Percentiles rank a stretch among this genome's conserved stretches.
Conservation (phyloP, 148 eudicot genomes). For the Suaeda aralocaspica region DNA sequence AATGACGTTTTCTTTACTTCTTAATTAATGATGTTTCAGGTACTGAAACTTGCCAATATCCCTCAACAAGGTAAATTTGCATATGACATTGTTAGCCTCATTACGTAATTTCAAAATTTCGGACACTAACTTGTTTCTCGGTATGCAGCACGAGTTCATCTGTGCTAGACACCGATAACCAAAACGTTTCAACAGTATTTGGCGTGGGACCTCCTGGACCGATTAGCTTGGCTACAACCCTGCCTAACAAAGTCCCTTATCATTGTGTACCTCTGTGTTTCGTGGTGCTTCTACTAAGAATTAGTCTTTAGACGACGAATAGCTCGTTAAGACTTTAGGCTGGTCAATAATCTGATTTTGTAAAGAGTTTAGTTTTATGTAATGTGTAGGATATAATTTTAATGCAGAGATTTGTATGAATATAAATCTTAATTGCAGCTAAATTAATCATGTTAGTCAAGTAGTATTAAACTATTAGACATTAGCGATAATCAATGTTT, state of each 20-base stretch:
- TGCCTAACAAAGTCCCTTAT: conserved; percentile 2
- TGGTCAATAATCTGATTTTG: neutral
- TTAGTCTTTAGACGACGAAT: neutral
- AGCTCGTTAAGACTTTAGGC: too few species aligned
- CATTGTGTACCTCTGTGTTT: conserved; percentile 4
- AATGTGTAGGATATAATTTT: neutral
- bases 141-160: conserved; percentile 88
- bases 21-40: conserved; percentile 52
- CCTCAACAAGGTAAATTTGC: conserved; percentile 68
- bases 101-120: neutral
- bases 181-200: conserved; percentile 65
- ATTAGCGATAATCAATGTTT: too few species aligned
- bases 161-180: conserved; percentile 66
- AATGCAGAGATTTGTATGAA: conserved; percentile 5
- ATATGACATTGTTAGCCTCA: neutral
- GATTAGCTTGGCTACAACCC: conserved; percentile 26
- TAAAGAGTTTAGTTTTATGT: neutral
- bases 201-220: conserved; percentile 61
- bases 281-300: conserved; percentile 16
- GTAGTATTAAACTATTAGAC: too few species aligned
- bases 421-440: neutral
- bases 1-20: neutral
- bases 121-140: neutral
- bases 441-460: too few species aligned
- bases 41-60: conserved; percentile 59